A percentile compares a stretch with the other conserved stretches of the same genome.
These are phyloP conservation scores for Gynochthodes officinalis DNA, from an alignment of 257 asterid species.

Conservation along the genomic window DNA sequence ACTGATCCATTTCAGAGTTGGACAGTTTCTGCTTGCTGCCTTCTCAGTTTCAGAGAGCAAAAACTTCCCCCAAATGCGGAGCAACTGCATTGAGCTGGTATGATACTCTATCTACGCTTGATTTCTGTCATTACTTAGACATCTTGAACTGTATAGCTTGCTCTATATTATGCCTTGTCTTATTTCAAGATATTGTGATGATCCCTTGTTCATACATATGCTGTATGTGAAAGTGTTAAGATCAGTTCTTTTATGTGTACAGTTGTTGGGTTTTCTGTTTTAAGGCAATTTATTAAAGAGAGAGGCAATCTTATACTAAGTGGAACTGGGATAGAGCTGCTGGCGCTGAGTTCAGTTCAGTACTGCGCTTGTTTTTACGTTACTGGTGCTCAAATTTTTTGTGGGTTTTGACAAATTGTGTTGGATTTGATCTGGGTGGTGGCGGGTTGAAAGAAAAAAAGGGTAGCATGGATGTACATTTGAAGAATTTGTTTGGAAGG, in stretches of 20 bases:
- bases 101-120: neutral
- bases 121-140: neutral
- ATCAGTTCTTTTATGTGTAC: neutral
- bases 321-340: neutral
- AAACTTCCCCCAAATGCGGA: neutral
- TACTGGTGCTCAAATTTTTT: neutral
- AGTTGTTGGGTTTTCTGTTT: conserved; percentile 4
- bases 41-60: neutral
- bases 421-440: conserved; percentile 20
- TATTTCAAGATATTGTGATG: neutral
- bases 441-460: neutral
- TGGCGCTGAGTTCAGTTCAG: neutral
- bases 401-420: conserved; percentile 1
- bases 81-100: neutral
- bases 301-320: neutral
- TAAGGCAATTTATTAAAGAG: neutral
- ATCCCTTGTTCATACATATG: neutral
- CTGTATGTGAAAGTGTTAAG: neutral
- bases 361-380: neutral
- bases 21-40: no score
- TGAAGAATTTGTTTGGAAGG: conserved; percentile 43
- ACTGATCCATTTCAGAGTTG: neutral
- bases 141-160: neutral
- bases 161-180: neutral
- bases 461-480: conserved; percentile 41